phyloP scores from a whole-genome alignment of 306 rosid species.

The Inga laurina region DNA sequence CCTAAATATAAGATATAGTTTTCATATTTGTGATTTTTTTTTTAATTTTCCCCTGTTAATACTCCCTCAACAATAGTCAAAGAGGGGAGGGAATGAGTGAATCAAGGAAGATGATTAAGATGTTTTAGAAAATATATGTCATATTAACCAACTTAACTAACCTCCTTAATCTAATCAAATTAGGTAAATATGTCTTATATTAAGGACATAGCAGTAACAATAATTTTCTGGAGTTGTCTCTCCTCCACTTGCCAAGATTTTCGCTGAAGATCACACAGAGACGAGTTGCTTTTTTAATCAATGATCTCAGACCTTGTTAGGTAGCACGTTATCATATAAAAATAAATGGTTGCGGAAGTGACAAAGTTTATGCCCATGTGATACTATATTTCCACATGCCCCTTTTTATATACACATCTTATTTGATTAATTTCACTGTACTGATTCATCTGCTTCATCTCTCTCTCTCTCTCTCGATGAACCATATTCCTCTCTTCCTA shows the following conservation, averaged over 20 bases:
- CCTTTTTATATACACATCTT: neutral
- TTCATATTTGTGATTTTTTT: too few species aligned
- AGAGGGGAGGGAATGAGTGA: too few species aligned
- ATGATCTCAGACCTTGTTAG: neutral
- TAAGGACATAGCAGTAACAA: too few species aligned
- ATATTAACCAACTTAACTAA: too few species aligned
- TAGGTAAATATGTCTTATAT: too few species aligned
- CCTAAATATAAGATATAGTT: too few species aligned
- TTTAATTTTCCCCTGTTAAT: too few species aligned
- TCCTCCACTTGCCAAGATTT: neutral
- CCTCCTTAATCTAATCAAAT: too few species aligned
- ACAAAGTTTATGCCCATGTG: neutral
- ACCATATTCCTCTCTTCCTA: neutral
- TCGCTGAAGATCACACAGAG: neutral
- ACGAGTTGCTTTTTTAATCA: neutral
- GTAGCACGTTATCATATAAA: neutral
- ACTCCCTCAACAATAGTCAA: too few species aligned
- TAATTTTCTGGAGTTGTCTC: neutral
- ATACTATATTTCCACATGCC: neutral
- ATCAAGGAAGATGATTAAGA: too few species aligned
- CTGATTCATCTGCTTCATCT: neutral
- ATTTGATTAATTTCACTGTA: constrained; percentile 22
- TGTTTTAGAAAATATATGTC: too few species aligned
- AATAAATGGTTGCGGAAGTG: constrained; percentile 8
- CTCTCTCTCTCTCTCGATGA: neutral